Evolutionary conservation across 345 rosid species (phyloP).

Genomic region (Melaleuca alternifolia): DNA sequence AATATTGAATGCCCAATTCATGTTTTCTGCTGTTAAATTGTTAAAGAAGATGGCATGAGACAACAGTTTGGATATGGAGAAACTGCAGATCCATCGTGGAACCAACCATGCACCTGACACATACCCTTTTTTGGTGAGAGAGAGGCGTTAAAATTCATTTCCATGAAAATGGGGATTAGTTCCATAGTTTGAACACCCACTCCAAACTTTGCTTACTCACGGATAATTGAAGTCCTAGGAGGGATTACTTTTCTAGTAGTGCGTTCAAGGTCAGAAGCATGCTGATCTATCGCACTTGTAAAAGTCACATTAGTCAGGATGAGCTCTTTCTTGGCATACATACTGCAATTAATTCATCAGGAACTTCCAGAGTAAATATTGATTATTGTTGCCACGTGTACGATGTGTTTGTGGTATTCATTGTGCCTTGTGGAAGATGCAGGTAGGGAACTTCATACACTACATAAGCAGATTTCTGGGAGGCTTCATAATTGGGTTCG

Average conservation of each 20-base stretch:
- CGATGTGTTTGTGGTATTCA: not conserved
- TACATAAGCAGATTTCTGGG: constrained; percentile 79
- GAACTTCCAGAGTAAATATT: not conserved
- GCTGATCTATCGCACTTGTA: not conserved
- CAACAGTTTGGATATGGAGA: not conserved
- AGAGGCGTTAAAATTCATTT: not conserved
- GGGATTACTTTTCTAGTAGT: not conserved
- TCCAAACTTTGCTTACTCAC: not conserved
- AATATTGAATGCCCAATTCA: not conserved
- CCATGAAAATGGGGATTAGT: not conserved
- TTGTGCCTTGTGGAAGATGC: not conserved
- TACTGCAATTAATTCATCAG: not conserved
- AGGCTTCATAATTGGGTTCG: constrained; percentile 84
- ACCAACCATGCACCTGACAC: not conserved
- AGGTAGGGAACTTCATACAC: constrained; percentile 96
- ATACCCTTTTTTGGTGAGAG: not conserved
- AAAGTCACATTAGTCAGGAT: not conserved
- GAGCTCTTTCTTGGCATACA: not conserved
- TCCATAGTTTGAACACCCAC: not conserved
- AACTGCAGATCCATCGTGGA: not conserved
- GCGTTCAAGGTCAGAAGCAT: not conserved
- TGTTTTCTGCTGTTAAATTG: not conserved
- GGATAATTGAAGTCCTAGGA: not conserved
- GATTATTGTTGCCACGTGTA: not conserved
- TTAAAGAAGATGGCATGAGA: not conserved